These are phyloP conservation scores for Tylopilus felleus DNA, from an alignment of 768 basidiomycete genomes.

Conservation along the genomic window DNA sequence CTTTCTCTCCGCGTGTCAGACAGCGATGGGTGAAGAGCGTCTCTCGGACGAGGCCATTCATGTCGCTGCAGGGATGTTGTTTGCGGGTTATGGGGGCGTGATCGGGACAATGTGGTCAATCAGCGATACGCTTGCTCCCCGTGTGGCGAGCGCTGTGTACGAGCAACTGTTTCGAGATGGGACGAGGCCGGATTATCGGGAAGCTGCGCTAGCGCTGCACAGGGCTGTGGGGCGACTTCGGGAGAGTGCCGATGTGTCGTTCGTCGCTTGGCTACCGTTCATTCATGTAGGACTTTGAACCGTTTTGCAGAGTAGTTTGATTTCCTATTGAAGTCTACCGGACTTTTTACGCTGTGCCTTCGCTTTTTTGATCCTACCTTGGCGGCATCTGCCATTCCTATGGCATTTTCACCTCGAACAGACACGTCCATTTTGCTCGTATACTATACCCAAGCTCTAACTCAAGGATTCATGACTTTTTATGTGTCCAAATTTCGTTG, in stretches of 20 bases:
- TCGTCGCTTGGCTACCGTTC: too few relatives aligned
- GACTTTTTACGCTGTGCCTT: too few relatives aligned
- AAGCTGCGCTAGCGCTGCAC: background rate
- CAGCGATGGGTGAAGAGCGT: background rate
- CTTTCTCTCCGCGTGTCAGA: background rate
- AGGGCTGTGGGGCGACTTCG: background rate
- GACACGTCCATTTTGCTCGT: too few relatives aligned
- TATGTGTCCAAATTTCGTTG: too few relatives aligned
- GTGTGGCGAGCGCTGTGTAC: conserved; percentile 34
- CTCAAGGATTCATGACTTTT: too few relatives aligned
- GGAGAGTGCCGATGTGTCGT: background rate
- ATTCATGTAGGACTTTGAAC: too few relatives aligned
- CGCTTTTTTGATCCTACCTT: too few relatives aligned
- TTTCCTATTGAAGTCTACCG: too few relatives aligned
- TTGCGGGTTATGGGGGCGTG: conserved; percentile 25
- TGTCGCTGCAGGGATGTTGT: conserved; percentile 29
- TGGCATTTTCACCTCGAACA: too few relatives aligned
- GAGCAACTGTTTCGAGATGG: background rate
- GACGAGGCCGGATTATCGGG: background rate
- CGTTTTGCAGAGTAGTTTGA: too few relatives aligned
- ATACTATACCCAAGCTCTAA: too few relatives aligned
- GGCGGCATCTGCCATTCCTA: too few relatives aligned
- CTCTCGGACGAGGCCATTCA: background rate
- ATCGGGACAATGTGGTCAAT: conserved; percentile 1
- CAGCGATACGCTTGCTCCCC: conserved; percentile 27